These are phyloP conservation scores for Malus hybrid DNA, from an alignment of 331 rosid species.

Conservation along the genomic window DNA sequence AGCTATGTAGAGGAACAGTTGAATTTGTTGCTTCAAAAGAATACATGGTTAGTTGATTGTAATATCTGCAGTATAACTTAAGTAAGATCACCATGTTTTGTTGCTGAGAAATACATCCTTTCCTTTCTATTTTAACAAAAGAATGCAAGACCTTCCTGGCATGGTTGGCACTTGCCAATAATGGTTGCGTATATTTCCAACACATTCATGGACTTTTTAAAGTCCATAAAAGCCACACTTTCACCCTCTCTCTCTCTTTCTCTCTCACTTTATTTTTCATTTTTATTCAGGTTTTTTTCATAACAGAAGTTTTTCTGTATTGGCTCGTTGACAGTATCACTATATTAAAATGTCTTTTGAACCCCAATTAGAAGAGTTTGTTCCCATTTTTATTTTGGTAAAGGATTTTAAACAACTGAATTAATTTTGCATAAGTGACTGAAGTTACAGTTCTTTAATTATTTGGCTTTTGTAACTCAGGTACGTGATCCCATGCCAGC, in stretches of 20 bases:
- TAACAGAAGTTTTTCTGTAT: not conserved
- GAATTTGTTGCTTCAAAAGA: conserved; percentile 28
- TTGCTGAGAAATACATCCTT: not conserved
- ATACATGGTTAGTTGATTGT: conserved; percentile 70
- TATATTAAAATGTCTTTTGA: not conserved
- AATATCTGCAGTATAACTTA: not conserved
- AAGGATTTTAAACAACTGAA: not conserved
- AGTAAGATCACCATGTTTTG: not conserved
- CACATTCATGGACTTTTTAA: not conserved
- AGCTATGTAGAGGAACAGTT: too few relatives aligned
- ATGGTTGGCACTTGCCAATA: not conserved
- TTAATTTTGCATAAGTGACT: not conserved
- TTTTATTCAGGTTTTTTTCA: not conserved
- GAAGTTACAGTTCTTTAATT: not conserved
- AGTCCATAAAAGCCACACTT: not conserved
- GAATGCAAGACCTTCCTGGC: not conserved
- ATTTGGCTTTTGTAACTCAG: conserved; percentile 27
- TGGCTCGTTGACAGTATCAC: not conserved
- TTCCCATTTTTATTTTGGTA: not conserved
- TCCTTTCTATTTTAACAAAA: not conserved
- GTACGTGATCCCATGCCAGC: conserved; percentile 99
- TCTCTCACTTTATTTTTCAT: not conserved
- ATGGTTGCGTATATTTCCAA: not conserved
- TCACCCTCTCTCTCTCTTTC: not conserved
- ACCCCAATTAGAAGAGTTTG: not conserved